A percentile compares a stretch with the other conserved stretches of the same genome.
Evolutionary conservation across 1,284 basidiomycete species (phyloP).

Genomic region (Tremellales sp.): DNA sequence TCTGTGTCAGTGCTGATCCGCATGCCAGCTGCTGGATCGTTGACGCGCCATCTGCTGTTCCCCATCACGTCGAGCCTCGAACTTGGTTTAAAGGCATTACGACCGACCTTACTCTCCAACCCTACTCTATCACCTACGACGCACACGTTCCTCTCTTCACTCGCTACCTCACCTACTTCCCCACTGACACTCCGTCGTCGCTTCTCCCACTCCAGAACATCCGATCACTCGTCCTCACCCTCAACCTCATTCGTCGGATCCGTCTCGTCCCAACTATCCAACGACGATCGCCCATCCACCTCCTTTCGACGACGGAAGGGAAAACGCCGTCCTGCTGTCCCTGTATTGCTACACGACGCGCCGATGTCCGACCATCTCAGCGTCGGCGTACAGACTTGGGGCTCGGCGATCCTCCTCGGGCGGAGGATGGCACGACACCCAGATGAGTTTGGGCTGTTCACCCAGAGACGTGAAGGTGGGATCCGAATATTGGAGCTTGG

Average conservation of each 20-base stretch:
- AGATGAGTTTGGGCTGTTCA: conserved; percentile 32
- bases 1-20: too few relatives aligned
- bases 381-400: conserved; percentile 90
- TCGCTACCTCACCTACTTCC: conserved; percentile 34
- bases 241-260: not conserved
- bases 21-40: conserved; percentile 38
- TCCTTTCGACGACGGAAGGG: conserved; percentile 8
- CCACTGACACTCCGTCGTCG: conserved; percentile 12
- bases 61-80: conserved; percentile 34
- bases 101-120: conserved; percentile 14
- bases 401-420: conserved; percentile 73
- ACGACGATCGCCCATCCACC: not conserved
- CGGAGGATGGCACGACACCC: conserved; percentile 67
- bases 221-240: conserved; percentile 1
- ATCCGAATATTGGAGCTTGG: conserved; percentile 72
- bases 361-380: conserved; percentile 69
- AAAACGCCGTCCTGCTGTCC: conserved; percentile 23
- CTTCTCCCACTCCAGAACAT: not conserved
- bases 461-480: conserved; percentile 12
- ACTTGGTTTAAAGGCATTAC: conserved; percentile 20
- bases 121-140: conserved; percentile 36
- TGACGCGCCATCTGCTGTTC: conserved; percentile 44
- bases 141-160: conserved; percentile 29
- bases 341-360: conserved; percentile 63
- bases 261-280: not conserved